Evolutionary conservation across 2,329 filamentous ascomycete genomes (phyloP), one percentile per base, ranked within the genome.

Genomic region (Aspergillus sp.): DNA sequence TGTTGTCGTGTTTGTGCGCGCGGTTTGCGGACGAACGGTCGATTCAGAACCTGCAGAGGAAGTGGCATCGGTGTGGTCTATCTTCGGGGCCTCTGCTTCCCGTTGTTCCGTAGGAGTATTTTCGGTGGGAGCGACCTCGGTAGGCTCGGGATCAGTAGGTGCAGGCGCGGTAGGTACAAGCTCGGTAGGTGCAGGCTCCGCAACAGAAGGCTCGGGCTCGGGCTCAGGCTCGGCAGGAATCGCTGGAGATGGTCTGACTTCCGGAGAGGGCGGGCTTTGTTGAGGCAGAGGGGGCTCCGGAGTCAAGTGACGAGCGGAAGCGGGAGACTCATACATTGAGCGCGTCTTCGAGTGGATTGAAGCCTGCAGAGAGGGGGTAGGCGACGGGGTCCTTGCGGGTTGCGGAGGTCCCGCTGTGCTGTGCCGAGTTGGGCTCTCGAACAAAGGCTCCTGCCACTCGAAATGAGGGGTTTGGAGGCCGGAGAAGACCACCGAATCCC

Each of bases 1-100:
- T 6, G 71, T 69, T 6, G 71, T 60, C 8, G 66, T 64, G 36
- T 71, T 71, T 1, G 73, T 68, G 17, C 58, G 65, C 23, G 69
- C 69, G 5, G 73, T 77, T 53, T 74, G 69, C 1, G 79, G 78
- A 23, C 78, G 76, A 54, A 79, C 59, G 5, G 90, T 89, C 71
- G 92, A 87, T 32, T 92, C 90, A 2, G 86, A 84, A 44, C 82
- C 80, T 21, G 86, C 81, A 4, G 84, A 84, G 6, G 85, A 84
- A 11, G 84, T 75, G 38, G 84, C 80, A 68, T 79, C 76, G 30
- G 70, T 72, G 66, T 75, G 67, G 13, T 73, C 68, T 54, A 54
- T 62, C 54, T 59, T 66, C 19, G 66, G 25, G 17, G 42, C 58
- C n/a, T 64, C 61, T 36, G 57, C 56, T 8, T 60, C 61, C 36